Evolutionary conservation across 2,329 filamentous ascomycete species (phyloP).

Genomic region (Calonectria pseudoreteaudii): DNA sequence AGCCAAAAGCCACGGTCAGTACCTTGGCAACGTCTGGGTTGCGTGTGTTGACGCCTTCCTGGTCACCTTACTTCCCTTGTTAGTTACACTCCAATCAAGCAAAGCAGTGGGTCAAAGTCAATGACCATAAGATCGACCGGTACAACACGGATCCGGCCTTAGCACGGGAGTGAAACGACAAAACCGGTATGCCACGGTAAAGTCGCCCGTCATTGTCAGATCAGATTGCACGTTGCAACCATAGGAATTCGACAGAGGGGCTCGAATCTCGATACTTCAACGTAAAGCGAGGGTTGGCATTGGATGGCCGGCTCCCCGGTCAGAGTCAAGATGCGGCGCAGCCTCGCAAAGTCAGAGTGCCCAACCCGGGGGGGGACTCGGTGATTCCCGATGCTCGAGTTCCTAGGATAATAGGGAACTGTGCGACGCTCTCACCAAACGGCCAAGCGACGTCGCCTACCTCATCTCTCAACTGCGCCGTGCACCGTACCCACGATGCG

Average conservation of each 20-base stretch:
- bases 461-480: not conserved
- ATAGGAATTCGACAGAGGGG: conserved; percentile 38
- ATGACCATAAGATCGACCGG: not conserved
- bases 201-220: conserved; percentile 15
- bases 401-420: not conserved
- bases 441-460: not conserved
- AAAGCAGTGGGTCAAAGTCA: not conserved
- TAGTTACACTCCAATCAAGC: not conserved
- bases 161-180: not conserved
- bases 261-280: conserved; percentile 40
- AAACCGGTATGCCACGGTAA: conserved; percentile 2
- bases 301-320: conserved; percentile 27
- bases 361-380: conserved; percentile 13
- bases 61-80: not conserved
- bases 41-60: not conserved
- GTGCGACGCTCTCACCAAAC: not conserved
- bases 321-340: conserved; percentile 17
- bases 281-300: conserved; percentile 22
- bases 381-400: conserved; percentile 14
- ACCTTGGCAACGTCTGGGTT: not conserved
- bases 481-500: not conserved
- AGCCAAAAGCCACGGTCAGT: not conserved
- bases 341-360: not conserved
- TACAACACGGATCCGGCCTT: not conserved
- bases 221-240: conserved; percentile 30